Evolutionary conservation across 768 basidiomycete species (phyloP).

Genomic region (Phanerochaete carnosa): DNA sequence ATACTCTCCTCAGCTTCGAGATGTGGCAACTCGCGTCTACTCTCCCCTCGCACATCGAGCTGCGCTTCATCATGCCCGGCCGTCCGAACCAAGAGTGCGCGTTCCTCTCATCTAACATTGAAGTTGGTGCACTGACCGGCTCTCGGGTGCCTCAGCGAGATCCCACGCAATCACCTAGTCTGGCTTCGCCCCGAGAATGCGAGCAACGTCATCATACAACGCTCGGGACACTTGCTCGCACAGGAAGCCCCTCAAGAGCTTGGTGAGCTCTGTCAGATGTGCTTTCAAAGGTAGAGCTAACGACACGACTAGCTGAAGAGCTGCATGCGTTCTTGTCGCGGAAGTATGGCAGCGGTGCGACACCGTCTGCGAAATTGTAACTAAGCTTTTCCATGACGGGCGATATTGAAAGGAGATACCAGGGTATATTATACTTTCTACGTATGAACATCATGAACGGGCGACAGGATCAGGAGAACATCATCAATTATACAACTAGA

Average conservation of each 20-base stretch:
- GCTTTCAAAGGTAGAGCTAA: neutral
- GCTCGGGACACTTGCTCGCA: slow-evolving; percentile 31
- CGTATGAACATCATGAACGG: slow-evolving; percentile 9
- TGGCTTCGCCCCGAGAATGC: slow-evolving; percentile 34
- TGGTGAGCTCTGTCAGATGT: slow-evolving; percentile 15
- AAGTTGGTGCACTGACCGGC: neutral
- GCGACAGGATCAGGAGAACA: neutral
- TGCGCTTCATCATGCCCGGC: slow-evolving; percentile 58
- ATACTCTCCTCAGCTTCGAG: slow-evolving; percentile 32
- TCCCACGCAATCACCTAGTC: slow-evolving; percentile 17
- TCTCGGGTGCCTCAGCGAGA: neutral
- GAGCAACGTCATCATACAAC: slow-evolving; percentile 27
- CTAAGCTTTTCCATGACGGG: neutral
- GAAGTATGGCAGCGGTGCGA: slow-evolving; percentile 12
- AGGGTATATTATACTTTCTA: slow-evolving; percentile 15
- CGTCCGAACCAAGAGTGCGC: slow-evolving; percentile 34
- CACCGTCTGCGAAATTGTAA: neutral
- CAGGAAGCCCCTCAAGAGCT: slow-evolving; percentile 28
- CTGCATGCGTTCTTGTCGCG: slow-evolving; percentile 16
- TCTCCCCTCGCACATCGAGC: slow-evolving; percentile 46
- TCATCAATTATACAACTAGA: slow-evolving; percentile 10
- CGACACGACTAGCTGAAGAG: slow-evolving; percentile 12
- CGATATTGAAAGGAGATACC: neutral
- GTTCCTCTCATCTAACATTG: neutral
- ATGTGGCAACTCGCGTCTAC: slow-evolving; percentile 33